Evolutionary conservation across 345 rosid genomes (phyloP), one percentile per base, ranked within the genome.

Genomic region (Lagerstroemia speciosa): DNA sequence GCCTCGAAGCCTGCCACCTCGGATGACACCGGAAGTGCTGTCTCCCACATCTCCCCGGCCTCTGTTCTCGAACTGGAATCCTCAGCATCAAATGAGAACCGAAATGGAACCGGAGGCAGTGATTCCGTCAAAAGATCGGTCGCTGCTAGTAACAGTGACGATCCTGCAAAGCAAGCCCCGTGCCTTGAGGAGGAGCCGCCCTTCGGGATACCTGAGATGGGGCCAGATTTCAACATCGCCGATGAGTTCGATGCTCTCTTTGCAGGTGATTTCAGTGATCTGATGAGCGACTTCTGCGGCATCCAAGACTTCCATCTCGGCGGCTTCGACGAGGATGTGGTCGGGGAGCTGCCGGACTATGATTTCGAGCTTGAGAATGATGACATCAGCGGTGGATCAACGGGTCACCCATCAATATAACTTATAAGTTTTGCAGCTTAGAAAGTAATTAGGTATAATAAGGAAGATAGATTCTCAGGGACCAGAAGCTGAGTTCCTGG

Each of bases 391-490:
- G 41, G 27, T 74, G 77, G 77, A 70, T 70, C 29, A 69, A 41
- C 17, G 79, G 55, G 41, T 67, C 76, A 17, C 69, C 69, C 6
- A 74, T 31, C 67, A 85, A 85, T 65, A 86, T 86, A 1, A 74
- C 82, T 5, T 75, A 58, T 85, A 83, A 91, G 91, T 94, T 89
- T 94, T 91, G 95, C 87, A 84, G 93, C 78, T 85, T 80, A 84
- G 82, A 78, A 32, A 20, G 2, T 4, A 9, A 14, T 58, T n/a
- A 26, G 32, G 33, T 58, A 29, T 53, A 53, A 7, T 17, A 48
- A 45, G 30, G 60, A 8, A 53, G 14, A 53, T 24, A 9, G 63
- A 12, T 14, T 19, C 63, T 27, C 63, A 3, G 63, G 63, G 63
- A 9, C 6, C 6, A 7, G 20, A 58, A 58, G 63, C 34, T 12